Percentiles rank a stretch among this genome's conserved stretches.
Conservation (phyloP, 2,329 filamentous ascomycete genomes). For the Sclerotinia sclerotiorum region DNA sequence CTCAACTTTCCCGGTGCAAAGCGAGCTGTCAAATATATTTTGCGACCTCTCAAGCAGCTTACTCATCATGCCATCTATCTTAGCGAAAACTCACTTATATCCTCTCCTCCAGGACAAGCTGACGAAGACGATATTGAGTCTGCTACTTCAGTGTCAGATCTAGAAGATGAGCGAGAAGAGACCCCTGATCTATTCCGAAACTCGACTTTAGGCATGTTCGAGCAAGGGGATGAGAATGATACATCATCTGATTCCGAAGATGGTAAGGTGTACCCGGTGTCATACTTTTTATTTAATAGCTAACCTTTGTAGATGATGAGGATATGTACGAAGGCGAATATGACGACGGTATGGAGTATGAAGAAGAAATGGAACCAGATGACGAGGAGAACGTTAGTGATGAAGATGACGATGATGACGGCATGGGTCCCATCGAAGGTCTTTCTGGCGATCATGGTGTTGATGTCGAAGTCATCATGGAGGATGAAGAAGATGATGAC, state of each 20-base stretch:
- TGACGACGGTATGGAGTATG: conserved; percentile 89
- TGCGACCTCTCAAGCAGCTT: conserved; percentile 82
- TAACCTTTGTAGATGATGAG: conserved; percentile 65
- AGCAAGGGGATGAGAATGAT: conserved; percentile 77
- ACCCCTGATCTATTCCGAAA: conserved; percentile 97
- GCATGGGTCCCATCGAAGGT: conserved; percentile 83
- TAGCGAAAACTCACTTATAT: conserved; percentile 68
- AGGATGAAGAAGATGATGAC: conserved; percentile 51
- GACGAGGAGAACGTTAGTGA: conserved; percentile 88
- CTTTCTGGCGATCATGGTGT: conserved; percentile 61
- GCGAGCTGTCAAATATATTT: conserved; percentile 92
- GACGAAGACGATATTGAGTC: conserved; percentile 88
- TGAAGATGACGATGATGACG: conserved; percentile 79
- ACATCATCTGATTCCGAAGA: conserved; percentile 70
- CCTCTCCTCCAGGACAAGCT: conserved; percentile 62
- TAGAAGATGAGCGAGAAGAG: conserved; percentile 84
- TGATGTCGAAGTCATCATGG: conserved; percentile 74
- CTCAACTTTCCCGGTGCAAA: conserved; percentile 92
- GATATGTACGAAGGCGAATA: conserved; percentile 93
- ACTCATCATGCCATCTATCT: conserved; percentile 84
- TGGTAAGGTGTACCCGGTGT: conserved; percentile 44
- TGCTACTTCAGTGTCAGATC: conserved; percentile 83
- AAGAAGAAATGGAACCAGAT: conserved; percentile 75
- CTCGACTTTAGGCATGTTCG: conserved; percentile 91
- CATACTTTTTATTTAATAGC: not conserved